Evolutionary conservation across 352 stramenopile genomes (phyloP).

Genomic region (Pythium sukuiense): DNA sequence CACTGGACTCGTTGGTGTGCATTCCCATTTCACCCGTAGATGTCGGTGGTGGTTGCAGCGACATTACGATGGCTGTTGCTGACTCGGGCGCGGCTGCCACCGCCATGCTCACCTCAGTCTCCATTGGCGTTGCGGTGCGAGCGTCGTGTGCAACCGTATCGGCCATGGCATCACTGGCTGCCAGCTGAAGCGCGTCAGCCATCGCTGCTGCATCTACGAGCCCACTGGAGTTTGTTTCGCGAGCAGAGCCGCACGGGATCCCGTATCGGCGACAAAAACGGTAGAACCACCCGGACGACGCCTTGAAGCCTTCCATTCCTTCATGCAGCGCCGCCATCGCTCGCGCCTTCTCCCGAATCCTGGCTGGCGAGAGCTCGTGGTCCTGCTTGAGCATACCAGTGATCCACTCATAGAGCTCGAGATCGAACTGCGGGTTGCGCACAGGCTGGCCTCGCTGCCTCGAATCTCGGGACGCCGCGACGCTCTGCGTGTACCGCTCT

Average conservation of each 20-base stretch:
- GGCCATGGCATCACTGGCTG: background rate
- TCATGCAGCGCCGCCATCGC: slow-evolving; percentile 33
- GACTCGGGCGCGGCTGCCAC: background rate
- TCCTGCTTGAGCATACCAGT: slow-evolving; percentile 21
- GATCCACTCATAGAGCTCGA: slow-evolving; percentile 43
- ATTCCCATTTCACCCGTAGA: background rate
- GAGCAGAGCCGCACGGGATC: slow-evolving; percentile 23
- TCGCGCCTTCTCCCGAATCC: slow-evolving; percentile 40
- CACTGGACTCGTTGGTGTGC: background rate
- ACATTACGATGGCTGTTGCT: slow-evolving; percentile 15
- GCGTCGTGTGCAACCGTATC: background rate
- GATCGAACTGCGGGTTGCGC: slow-evolving; percentile 42
- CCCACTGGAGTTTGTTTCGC: slow-evolving; percentile 8
- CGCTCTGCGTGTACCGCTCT: slow-evolving; percentile 38
- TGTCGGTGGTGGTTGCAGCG: slow-evolving; percentile 14
- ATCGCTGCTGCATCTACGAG: slow-evolving; percentile 1
- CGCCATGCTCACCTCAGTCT: background rate
- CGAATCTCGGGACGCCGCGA: slow-evolving; percentile 32
- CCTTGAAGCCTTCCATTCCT: slow-evolving; percentile 52
- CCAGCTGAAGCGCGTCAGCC: slow-evolving; percentile 2
- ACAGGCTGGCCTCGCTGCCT: slow-evolving; percentile 43
- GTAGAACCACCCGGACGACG: slow-evolving; percentile 57
- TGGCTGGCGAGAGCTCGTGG: slow-evolving; percentile 26
- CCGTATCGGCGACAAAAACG: slow-evolving; percentile 49
- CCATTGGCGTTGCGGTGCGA: background rate